These are phyloP conservation scores for Candida parachauliodes DNA, from an alignment of 805 yeast species.

Conservation along the genomic window DNA sequence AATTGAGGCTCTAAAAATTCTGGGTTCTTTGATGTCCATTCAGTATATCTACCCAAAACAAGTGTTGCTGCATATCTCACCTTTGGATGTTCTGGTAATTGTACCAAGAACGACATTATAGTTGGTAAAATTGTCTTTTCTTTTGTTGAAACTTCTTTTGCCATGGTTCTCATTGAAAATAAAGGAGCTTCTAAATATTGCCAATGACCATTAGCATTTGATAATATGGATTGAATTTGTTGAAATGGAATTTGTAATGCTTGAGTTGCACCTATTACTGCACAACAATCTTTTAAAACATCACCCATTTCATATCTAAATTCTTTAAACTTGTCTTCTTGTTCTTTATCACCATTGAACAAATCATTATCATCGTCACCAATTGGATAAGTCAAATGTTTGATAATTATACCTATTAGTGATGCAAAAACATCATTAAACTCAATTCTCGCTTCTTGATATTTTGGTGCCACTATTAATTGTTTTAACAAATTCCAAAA, in stretches of 20 bases:
- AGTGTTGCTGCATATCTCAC: slow-evolving; percentile 90
- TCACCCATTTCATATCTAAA: slow-evolving; percentile 97
- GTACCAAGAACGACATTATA: slow-evolving; percentile 64
- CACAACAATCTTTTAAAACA: slow-evolving; percentile 93
- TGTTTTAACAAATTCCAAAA: slow-evolving; percentile 87
- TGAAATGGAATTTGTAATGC: slow-evolving; percentile 71
- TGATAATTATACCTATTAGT: slow-evolving; percentile 58
- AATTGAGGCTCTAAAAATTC: slow-evolving; percentile 77
- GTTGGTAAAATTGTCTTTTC: slow-evolving; percentile 71
- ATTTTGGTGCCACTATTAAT: slow-evolving; percentile 58
- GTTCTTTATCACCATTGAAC: slow-evolving; percentile 69
- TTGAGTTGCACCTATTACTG: slow-evolving; percentile 72
- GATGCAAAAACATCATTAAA: slow-evolving; percentile 55
- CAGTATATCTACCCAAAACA: slow-evolving; percentile 92
- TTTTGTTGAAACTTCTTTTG: slow-evolving; percentile 71
- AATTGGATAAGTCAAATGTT: slow-evolving; percentile 73
- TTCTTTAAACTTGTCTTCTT: slow-evolving; percentile 88
- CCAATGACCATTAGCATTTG: slow-evolving; percentile 47
- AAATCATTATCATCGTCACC: slow-evolving; percentile 25
- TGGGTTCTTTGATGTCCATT: slow-evolving; percentile 89
- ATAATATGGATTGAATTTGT: slow-evolving; percentile 46
- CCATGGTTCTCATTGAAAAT: slow-evolving; percentile 90
- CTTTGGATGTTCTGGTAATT: slow-evolving; percentile 79
- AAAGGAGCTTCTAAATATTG: slow-evolving; percentile 87
- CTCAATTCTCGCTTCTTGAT: slow-evolving; percentile 46